Evolutionary conservation across 768 basidiomycete genomes (phyloP).

Genomic region (Stropharia rugosoannulata): DNA sequence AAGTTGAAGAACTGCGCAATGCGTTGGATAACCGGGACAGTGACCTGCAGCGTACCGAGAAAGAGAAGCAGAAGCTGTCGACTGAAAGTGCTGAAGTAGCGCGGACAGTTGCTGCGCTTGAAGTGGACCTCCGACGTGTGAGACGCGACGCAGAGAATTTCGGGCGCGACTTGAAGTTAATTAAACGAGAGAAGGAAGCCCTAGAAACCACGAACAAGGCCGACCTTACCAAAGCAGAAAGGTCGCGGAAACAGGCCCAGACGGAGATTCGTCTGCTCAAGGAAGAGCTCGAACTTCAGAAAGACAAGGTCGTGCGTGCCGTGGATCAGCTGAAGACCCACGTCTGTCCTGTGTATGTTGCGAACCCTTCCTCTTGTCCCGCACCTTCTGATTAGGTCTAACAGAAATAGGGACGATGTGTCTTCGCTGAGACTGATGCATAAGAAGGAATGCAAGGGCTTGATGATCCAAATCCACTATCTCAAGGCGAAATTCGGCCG

Average conservation of each 20-base stretch:
- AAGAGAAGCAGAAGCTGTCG: conserved; percentile 61
- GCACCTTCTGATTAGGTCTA: neutral
- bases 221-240: conserved; percentile 55
- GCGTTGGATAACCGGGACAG: conserved; percentile 60
- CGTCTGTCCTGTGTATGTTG: conserved; percentile 58
- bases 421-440: conserved; percentile 61
- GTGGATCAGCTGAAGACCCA: conserved; percentile 52
- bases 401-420: conserved; percentile 48
- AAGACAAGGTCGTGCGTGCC: conserved; percentile 42
- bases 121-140: conserved; percentile 75
- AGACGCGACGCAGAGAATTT: conserved; percentile 75
- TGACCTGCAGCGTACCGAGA: conserved; percentile 62
- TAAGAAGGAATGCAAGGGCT: conserved; percentile 85
- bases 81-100: conserved; percentile 67
- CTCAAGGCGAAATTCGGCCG: conserved; percentile 90
- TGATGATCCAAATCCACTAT: conserved; percentile 89
- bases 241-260: conserved; percentile 65
- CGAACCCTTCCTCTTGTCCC: neutral
- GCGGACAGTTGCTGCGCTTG: conserved; percentile 62
- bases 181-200: conserved; percentile 68
- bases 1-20: conserved; percentile 75
- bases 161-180: conserved; percentile 70
- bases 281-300: conserved; percentile 62
- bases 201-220: conserved; percentile 53
- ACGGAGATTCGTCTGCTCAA: conserved; percentile 64